Conservation (phyloP, 2,329 filamentous ascomycete species). For the Alternaria viburni region DNA sequence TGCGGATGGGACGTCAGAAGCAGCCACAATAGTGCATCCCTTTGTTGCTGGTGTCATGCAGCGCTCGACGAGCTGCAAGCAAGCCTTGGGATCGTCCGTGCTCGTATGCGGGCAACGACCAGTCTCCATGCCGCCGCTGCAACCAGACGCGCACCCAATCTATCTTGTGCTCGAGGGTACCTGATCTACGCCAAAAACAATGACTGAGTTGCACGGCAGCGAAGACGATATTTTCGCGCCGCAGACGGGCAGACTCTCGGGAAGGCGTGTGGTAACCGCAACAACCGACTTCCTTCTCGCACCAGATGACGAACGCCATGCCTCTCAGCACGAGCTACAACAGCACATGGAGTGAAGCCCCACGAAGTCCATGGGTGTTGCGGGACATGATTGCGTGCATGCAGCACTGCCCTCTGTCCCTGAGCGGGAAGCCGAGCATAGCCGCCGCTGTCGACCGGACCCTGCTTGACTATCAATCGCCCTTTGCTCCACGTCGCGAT, state of each 20-base stretch:
- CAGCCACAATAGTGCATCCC: conserved; percentile 14
- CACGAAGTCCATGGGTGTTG: conserved; percentile 12
- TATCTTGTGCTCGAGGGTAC: conserved; percentile 5
- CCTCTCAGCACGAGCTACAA: not conserved
- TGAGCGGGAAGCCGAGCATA: conserved; percentile 25
- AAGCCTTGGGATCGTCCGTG: conserved; percentile 18
- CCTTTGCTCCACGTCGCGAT: conserved; percentile 12
- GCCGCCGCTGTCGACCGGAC: conserved; percentile 18
- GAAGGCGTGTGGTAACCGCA: not conserved
- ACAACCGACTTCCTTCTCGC: not conserved
- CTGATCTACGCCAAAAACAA: conserved; percentile 5
- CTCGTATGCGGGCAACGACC: conserved; percentile 1
- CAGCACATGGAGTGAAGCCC: conserved; percentile 11
- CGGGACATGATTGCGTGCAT: conserved; percentile 28
- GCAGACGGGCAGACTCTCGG: conserved; percentile 2
- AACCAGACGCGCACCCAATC: not conserved
- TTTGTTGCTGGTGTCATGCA: conserved; percentile 24
- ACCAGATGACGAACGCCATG: conserved; percentile 5
- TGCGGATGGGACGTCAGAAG: conserved; percentile 11
- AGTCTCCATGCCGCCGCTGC: not conserved
- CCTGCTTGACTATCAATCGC: conserved; percentile 5
- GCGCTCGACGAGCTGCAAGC: conserved; percentile 8
- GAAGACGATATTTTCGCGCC: not conserved
- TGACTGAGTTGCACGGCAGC: conserved; percentile 16
- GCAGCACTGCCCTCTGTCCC: conserved; percentile 15